Base-by-base conservation (phyloP, 306 rosid species). In the Geum urbanum region DNA sequence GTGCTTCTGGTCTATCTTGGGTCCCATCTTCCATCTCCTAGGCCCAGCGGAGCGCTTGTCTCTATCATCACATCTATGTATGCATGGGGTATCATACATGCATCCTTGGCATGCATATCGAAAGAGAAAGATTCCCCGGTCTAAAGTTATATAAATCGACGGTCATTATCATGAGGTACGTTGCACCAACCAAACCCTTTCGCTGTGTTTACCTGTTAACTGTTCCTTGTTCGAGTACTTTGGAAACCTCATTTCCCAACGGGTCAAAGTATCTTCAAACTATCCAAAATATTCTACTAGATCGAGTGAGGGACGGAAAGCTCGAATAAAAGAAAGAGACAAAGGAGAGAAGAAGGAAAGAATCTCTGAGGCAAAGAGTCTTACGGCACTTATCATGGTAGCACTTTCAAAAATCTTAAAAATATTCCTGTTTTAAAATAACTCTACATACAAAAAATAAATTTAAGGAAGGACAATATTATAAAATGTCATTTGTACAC, bases 21-120 rank as follows among this genome's bases (percentile, higher is more conserved):
- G 55, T 1, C 45, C 74, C 5, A 22, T 32, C 15, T 56, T 58
- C 12, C 52, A 69, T 20, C 63, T 55, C 46, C 22, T 44, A 44
- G 74, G 43, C 46, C 22, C 24, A 44, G 65, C 56, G 74, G 65
- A 44, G 54, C 55, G 55, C 66, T 24, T 70, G 66, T 70, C 65
- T 19, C 65, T 65, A 56, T 70, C 55, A n/a, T 70, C 54, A 24
- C 45, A 49, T 47, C 9, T 50, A 6, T 32, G 43, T 9, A 32
- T 47, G 35, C 45, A 63, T 18, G 39, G 8, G 7, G 3, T 4
- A 3, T 27, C 32, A 8, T 2, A 7, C 48, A 50, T 35, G 14
- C n/a, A 15, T 15, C 5, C 19, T 24, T 58, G 44, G 7, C 4
- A 47, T 15, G 32, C n/a, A 67, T 67, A 57, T 11, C 9, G 62